Evolutionary conservation across 495 filamentous ascomycete species (phyloP).

Genomic region (Xanthoparmelia taractica): DNA sequence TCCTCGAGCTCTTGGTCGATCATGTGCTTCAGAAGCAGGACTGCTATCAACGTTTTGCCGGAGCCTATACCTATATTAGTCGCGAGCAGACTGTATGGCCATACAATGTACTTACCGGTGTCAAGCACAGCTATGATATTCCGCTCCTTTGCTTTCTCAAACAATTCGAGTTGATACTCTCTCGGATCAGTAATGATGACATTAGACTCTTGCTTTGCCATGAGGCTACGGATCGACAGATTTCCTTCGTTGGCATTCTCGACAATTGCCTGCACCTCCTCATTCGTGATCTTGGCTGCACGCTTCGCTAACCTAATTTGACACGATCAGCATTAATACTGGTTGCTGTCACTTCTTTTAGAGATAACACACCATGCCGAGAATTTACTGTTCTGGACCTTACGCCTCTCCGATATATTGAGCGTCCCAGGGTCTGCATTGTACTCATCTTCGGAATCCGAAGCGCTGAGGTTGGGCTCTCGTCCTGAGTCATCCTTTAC

Average conservation of each 20-base stretch:
- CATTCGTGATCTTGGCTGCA: conserved; percentile 31
- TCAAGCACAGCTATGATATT: conserved; percentile 96
- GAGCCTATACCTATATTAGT: conserved; percentile 50
- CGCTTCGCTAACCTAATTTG: conserved; percentile 38
- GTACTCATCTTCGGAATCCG: conserved; percentile 32
- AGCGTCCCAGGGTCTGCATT: conserved; percentile 24
- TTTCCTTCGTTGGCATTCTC: conserved; percentile 30
- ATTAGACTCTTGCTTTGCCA: conserved; percentile 39
- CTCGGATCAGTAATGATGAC: conserved; percentile 64
- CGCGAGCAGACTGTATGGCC: not conserved
- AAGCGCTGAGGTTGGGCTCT: conserved; percentile 31
- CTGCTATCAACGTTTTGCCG: conserved; percentile 95
- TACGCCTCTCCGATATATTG: conserved; percentile 41
- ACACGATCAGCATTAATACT: conserved; percentile 23
- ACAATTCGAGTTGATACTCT: conserved; percentile 89
- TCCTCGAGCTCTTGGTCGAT: conserved; percentile 71
- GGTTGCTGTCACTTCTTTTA: not conserved
- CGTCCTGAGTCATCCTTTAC: conserved; percentile 10
- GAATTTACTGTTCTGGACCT: conserved; percentile 47
- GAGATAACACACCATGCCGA: conserved; percentile 39
- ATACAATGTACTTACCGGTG: conserved; percentile 50
- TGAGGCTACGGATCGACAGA: conserved; percentile 38
- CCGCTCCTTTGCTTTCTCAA: conserved; percentile 74
- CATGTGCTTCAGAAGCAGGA: conserved; percentile 70
- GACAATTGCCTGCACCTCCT: conserved; percentile 28